A percentile compares a stretch with the other conserved stretches of the same genome.
phyloP scores from a whole-genome alignment of 106 monocot genomes.

The Dendrobium chrysotoxum region DNA sequence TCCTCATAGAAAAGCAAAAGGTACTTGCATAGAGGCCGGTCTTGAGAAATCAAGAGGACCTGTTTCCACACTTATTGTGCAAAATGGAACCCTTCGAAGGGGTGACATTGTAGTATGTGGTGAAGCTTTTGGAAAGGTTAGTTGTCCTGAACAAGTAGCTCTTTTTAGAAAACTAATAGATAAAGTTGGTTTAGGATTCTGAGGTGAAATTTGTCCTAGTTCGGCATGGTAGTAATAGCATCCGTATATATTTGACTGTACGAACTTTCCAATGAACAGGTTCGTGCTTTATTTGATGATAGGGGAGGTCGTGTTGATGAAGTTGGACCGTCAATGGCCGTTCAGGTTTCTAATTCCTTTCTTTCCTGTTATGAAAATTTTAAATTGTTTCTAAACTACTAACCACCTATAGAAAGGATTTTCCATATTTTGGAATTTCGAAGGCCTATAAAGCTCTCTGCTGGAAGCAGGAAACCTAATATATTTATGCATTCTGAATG shows the following conservation, averaged over 20 bases:
- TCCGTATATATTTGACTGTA: background rate
- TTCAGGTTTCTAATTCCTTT: slow-evolving; percentile 41
- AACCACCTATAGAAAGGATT: background rate
- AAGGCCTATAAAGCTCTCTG: background rate
- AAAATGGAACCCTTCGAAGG: slow-evolving; percentile 88
- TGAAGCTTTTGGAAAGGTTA: slow-evolving; percentile 92
- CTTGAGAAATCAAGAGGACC: slow-evolving; percentile 93
- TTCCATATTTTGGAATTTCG: background rate
- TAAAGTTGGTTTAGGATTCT: background rate
- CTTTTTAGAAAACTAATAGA: background rate
- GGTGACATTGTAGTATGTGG: slow-evolving; percentile 90
- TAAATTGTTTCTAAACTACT: background rate
- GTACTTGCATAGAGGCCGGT: slow-evolving; percentile 82
- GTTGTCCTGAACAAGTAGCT: slow-evolving; percentile 6
- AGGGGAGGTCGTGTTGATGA: slow-evolving; percentile 71
- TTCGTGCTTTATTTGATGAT: slow-evolving; percentile 93
- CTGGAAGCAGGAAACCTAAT: background rate
- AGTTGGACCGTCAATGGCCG: slow-evolving; percentile 86
- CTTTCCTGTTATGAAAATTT: background rate
- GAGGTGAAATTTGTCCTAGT: background rate
- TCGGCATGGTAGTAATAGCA: background rate
- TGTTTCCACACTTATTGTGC: slow-evolving; percentile 77
- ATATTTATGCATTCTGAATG: background rate
- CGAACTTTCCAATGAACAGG: slow-evolving; percentile 22
- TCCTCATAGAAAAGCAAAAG: slow-evolving; percentile 91